phyloP scores from a whole-genome alignment of 2,329 filamentous ascomycete species.

The Verticillium nubilum region DNA sequence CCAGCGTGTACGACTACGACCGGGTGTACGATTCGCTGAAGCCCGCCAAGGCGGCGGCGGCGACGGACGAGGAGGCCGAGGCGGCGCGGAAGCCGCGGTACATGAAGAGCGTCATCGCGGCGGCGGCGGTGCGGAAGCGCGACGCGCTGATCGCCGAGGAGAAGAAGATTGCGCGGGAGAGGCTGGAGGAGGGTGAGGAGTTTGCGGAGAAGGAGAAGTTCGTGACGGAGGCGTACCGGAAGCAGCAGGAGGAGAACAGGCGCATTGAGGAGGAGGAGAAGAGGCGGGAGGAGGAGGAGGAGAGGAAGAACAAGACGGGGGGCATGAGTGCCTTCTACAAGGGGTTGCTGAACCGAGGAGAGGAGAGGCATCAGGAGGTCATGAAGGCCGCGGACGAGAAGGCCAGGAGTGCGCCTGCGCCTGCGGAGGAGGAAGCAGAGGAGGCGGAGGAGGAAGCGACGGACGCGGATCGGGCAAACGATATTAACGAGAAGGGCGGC shows the following conservation, averaged over 20 bases:
- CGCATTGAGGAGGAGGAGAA: slow-evolving; percentile 68
- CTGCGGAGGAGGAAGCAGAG: slow-evolving; percentile 23
- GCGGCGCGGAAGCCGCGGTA: slow-evolving; percentile 67
- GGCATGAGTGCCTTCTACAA: slow-evolving; percentile 78
- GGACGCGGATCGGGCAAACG: slow-evolving; percentile 59
- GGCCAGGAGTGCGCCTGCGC: slow-evolving; percentile 33
- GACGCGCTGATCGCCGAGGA: slow-evolving; percentile 75
- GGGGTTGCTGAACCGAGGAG: slow-evolving; percentile 64
- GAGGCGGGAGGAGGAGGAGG: slow-evolving; percentile 57
- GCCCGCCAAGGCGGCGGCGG: slow-evolving; percentile 57
- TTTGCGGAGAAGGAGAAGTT: slow-evolving; percentile 82
- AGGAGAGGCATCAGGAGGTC: slow-evolving; percentile 63
- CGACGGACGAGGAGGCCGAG: slow-evolving; percentile 44
- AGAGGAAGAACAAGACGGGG: slow-evolving; percentile 57
- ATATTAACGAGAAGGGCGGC: slow-evolving; percentile 58
- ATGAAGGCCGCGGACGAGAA: slow-evolving; percentile 60
- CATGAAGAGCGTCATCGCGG: slow-evolving; percentile 67
- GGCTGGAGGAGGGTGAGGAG: slow-evolving; percentile 75
- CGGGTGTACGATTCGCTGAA: slow-evolving; percentile 74
- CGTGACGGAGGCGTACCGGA: slow-evolving; percentile 77
- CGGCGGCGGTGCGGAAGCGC: slow-evolving; percentile 71
- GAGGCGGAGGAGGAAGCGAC: slow-evolving; percentile 41
- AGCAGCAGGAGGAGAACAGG: slow-evolving; percentile 71
- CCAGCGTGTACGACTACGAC: slow-evolving; percentile 82
- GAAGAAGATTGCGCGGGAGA: slow-evolving; percentile 71